Conservation (phyloP, 2,329 filamentous ascomycete genomes). For the Aspergillus eucalypticola region DNA sequence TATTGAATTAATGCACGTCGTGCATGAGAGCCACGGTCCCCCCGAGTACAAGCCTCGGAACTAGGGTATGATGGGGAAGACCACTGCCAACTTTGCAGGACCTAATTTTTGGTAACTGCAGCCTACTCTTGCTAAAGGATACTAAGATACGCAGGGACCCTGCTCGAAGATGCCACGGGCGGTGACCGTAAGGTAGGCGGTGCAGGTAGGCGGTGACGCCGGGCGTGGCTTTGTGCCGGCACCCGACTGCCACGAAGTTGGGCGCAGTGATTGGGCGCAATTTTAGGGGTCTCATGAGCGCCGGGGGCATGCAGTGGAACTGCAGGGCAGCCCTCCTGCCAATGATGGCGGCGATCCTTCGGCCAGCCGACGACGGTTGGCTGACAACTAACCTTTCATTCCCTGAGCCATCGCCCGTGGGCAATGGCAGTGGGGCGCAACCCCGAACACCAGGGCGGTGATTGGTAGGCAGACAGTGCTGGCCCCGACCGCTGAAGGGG, state of each 20-base stretch:
- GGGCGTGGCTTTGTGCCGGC: not conserved
- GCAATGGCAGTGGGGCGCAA: slow-evolving; percentile 2
- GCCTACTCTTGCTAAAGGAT: slow-evolving; percentile 8
- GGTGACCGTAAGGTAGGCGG: not conserved
- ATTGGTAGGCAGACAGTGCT: not conserved
- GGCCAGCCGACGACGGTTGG: slow-evolving; percentile 3
- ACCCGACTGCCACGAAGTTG: not conserved
- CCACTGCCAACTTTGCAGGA: slow-evolving; percentile 7
- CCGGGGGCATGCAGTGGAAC: slow-evolving; percentile 3
- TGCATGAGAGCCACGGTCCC: slow-evolving; percentile 7
- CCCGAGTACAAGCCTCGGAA: not conserved
- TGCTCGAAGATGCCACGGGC: not conserved
- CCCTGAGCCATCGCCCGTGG: slow-evolving; percentile 1
- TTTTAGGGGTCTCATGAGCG: slow-evolving; percentile 5
- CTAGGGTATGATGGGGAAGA: not conserved
- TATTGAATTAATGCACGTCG: slow-evolving; percentile 18
- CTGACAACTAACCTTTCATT: slow-evolving; percentile 11
- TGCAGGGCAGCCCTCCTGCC: not conserved
- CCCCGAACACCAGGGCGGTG: not conserved
- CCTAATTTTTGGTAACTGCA: slow-evolving; percentile 8
- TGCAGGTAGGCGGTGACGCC: not conserved
- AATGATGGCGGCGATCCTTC: not conserved
- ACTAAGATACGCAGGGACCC: not conserved
- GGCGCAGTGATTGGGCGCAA: slow-evolving; percentile 8
- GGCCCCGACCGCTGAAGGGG: not conserved